Evolutionary conservation across 495 filamentous ascomycete genomes (phyloP), one percentile per base, ranked within the genome.

Genomic region (Hypoxylon fuscum): DNA sequence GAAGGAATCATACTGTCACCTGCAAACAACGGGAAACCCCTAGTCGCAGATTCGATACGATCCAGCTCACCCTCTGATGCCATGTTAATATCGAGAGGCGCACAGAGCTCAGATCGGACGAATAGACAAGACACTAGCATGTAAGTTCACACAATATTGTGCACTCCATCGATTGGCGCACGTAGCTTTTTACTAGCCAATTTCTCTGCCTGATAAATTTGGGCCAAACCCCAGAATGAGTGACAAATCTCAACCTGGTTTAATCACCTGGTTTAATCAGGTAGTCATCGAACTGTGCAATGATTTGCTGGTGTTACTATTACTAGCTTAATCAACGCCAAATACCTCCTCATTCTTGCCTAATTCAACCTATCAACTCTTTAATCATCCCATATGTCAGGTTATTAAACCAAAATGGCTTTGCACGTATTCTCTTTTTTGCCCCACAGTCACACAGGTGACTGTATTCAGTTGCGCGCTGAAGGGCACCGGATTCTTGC

Each of bases 11-110:
- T 49, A 14, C 55, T 46, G 7, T 42, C 59, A 27, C 22, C 50
- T 4, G 37, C 32, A 42, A 59, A 20, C 20, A 50, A 52, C 17
- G 34, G 31, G 12, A 50, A 54, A 21, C 5, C 46, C 7, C 31
- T 40, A 20, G 40, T 46, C 40, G 27, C 44, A 10, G 55, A 37
- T 27, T 25, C 32, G 4, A 27, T 15, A 22, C 47, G 59, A 44
- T 32, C 53, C 11, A 45, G 53, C 17, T 64, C 42, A 11, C 64
- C 63, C 11, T 67, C 67, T 14, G 55, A 63, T 50, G 51, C 59
- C 15, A 37, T 66, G 47, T 32, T 67, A 49, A 57, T 63, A 47
- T 23, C 64, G 10, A 68, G 51, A 23, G 40, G 55, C 17, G 7
- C 29, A 1, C 22, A 54, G n/a, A 32, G 22, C n/a, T 37, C 34